These are phyloP conservation scores for Fusarium musae DNA, from an alignment of 2,329 filamentous ascomycete species.

Conservation along the genomic window DNA sequence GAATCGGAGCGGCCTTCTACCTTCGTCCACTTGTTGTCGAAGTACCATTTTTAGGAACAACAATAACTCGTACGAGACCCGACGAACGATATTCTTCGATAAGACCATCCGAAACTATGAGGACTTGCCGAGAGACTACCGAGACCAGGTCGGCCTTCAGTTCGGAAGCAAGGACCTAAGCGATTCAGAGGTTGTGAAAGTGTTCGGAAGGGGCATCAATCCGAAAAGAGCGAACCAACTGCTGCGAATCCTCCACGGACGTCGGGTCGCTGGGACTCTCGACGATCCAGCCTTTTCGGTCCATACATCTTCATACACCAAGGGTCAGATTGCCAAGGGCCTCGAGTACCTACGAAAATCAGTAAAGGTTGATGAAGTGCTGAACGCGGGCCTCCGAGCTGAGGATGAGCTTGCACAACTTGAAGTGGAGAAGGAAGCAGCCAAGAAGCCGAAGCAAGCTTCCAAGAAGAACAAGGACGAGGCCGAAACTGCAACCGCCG, in stretches of 20 bases:
- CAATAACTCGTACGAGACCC: constrained; percentile 34
- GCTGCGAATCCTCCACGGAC: constrained; percentile 69
- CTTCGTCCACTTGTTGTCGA: constrained; percentile 17
- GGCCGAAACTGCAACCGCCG: neutral
- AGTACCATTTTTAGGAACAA: constrained; percentile 19
- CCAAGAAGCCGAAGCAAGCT: constrained; percentile 33
- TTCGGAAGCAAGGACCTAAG: constrained; percentile 64
- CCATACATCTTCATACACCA: constrained; percentile 59
- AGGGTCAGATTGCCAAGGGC: constrained; percentile 56
- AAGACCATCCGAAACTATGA: constrained; percentile 63
- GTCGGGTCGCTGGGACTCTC: constrained; percentile 71
- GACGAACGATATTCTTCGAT: constrained; percentile 51
- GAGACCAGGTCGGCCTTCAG: constrained; percentile 64
- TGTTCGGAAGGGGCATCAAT: constrained; percentile 63
- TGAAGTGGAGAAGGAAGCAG: constrained; percentile 53
- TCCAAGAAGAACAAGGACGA: constrained; percentile 41
- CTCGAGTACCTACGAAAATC: constrained; percentile 66
- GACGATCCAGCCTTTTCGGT: constrained; percentile 64
- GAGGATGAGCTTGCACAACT: constrained; percentile 70
- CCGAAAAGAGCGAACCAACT: constrained; percentile 61
- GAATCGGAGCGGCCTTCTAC: constrained; percentile 9
- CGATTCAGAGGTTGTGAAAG: constrained; percentile 55
- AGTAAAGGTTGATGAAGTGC: constrained; percentile 68
- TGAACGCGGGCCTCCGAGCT: constrained; percentile 69
- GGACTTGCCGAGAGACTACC: constrained; percentile 67